These are phyloP conservation scores for Casuarina glauca DNA, from an alignment of 306 rosid genomes.

Conservation along the genomic window DNA sequence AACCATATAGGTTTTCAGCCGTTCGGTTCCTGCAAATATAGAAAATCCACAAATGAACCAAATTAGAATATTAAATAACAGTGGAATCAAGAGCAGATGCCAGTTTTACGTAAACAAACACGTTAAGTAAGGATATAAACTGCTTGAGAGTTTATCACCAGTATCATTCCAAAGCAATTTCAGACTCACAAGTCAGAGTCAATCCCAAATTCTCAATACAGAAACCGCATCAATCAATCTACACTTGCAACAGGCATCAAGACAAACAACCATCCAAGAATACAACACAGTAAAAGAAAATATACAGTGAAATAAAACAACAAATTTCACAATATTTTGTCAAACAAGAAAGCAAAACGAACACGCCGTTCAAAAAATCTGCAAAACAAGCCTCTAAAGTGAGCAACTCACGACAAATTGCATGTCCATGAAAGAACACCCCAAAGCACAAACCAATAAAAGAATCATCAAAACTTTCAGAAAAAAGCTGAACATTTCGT, in stretches of 20 bases:
- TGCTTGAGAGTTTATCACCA: constrained; percentile 5
- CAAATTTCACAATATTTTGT: neutral
- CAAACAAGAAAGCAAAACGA: neutral
- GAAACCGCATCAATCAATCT: constrained; percentile 5
- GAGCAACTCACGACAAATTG: constrained; percentile 8
- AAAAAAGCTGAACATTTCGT: neutral
- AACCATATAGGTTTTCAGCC: constrained; percentile 83
- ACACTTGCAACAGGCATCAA: constrained; percentile 16
- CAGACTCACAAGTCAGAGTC: neutral
- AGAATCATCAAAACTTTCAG: neutral
- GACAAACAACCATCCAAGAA: neutral
- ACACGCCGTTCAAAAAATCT: neutral
- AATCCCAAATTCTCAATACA: constrained; percentile 17
- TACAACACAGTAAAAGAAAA: neutral
- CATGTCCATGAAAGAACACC: neutral
- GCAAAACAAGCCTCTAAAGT: neutral
- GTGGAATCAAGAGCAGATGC: constrained; percentile 17
- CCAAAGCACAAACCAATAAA: neutral
- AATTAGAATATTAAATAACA: constrained; percentile 1
- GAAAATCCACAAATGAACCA: constrained; percentile 20
- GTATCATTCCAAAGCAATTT: constrained; percentile 15
- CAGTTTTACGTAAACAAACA: constrained; percentile 20
- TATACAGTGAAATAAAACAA: neutral
- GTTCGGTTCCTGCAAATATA: constrained; percentile 77
- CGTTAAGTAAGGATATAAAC: neutral